Evolutionary conservation across 1,139 yeast species (phyloP).

Genomic region (Saccharomycopsis crataegensis): DNA sequence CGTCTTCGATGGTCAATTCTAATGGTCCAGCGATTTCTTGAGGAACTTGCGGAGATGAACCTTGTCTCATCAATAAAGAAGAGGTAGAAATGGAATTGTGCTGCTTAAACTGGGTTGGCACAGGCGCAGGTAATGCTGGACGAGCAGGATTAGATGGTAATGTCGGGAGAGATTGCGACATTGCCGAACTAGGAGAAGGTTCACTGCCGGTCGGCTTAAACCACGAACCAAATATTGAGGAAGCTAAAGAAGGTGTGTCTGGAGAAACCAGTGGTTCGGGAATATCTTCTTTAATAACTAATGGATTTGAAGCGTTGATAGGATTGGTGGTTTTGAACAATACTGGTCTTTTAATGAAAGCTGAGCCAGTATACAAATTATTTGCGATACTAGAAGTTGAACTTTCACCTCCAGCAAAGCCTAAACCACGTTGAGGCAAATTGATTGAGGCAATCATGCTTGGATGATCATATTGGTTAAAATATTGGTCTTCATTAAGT

Average conservation of each 20-base stretch:
- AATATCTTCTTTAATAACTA: conserved; percentile 1
- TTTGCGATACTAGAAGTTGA: background rate
- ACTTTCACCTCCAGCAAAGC: background rate
- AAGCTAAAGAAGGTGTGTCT: background rate
- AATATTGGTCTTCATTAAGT: background rate
- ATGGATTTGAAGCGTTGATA: conserved; percentile 10
- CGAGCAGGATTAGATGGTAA: no score
- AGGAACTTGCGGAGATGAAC: background rate
- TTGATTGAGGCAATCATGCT: background rate
- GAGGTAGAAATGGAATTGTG: background rate
- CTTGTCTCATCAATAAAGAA: background rate
- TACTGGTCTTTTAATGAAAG: conserved; percentile 1
- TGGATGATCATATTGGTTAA: background rate
- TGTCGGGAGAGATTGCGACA: no score
- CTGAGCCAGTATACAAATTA: background rate
- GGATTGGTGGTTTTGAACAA: background rate
- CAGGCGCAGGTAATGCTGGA: background rate
- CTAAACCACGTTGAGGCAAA: background rate
- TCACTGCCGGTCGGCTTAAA: background rate
- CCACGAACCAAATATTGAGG: conserved; percentile 2
- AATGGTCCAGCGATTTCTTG: background rate
- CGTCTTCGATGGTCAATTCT: background rate
- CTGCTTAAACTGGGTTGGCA: background rate
- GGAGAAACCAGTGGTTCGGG: background rate
- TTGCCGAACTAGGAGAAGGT: no score